Base-by-base conservation (phyloP, 352 stramenopile genomes). In the Globisporangium paddicum region DNA sequence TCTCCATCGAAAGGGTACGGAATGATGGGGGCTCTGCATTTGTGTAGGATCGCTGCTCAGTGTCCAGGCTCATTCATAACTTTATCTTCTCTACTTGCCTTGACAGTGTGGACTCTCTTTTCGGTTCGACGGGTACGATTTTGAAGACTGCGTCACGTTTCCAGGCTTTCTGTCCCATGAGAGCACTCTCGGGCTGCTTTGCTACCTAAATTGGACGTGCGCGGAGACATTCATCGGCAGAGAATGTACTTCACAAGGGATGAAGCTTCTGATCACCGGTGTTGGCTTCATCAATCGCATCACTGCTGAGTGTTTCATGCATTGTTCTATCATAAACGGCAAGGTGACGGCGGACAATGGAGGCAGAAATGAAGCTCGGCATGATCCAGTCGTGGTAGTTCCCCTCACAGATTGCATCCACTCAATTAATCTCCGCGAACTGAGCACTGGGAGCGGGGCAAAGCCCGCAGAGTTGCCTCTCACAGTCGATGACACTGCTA, bases 41-140 rank as follows among this genome's bases (percentile, higher is more conserved):
- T 41, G 47, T 41, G 18, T 38, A 7, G 28, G 3, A 26, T 54
- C 28, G 5, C 28, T 7, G 32, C 25, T n/a, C 14, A n/a, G 23
- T 13, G 6, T 8, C 18, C 21, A 18, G 51, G 4, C 21, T 19
- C 16, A 21, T 44, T 57, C 2, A 58, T 14, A 26, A 19, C 8
- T 38, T 38, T 53, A 19, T 19, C n/a, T 13, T 30, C 9, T 23
- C 26, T 51, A 9, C 6, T 54, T 19, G 41, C 5, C 16, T 48
- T 50, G 32, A 0, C 26, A 90, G 79, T 89, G 81, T 38, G 81
- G 81, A 3, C 52, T 90, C 10, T 87, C 81, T 1, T 89, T 88
- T 62, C 70, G 79, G 0, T 51, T 90, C 28, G 66, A 86, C 37
- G 81, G 71, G 3, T 86, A 79, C 28, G 81, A 89, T 45, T 62